Base-by-base conservation (phyloP, 1,139 yeast species). In the Blastobotrys buckinghamii region DNA sequence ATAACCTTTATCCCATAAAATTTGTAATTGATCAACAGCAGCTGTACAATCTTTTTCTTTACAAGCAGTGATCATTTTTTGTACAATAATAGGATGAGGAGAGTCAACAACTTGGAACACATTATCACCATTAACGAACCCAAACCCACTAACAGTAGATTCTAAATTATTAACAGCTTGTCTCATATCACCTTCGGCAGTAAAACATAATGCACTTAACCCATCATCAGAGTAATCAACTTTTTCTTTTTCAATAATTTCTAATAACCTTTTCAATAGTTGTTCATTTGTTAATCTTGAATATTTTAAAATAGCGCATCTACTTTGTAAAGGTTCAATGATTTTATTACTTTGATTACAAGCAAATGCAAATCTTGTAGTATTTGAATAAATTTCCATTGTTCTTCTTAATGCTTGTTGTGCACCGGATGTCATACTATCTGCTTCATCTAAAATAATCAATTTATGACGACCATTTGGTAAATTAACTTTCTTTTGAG, bases 181-280 rank as follows among this genome's bases (percentile, higher is more conserved):
- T 68, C 99, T 79, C 98, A 94, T 92, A 64, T 92, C 99, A 50
- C 98, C 98, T 65, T 92, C 99, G 0, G 97, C 95, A 0, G 97
- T 84, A 69, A 92, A 92, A n/a, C 94, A 80, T 53, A 92, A 74
- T 0, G 98, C 98, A 58, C 89, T 90, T 37, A 92, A 70, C 0
- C 99, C 99, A 65, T 88, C 97, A 53, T 89, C 86, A 34, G 92
- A 80, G 65, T 80, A 87, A 61, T 88, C 73, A 15, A 90, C 87
- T 35, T 79, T 67, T 64, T 92, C 98, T 49, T 73, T 72, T 34
- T 77, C 76, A 47, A 88, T 75, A 7, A 94, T 96, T 52, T 76
- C 73, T 45, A 77, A 71, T 26, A 92, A 70, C 51, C 96, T 78
- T 34, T 76, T 78, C 53, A 75, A 73, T 30, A 92, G 81, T 1